Conservation (phyloP, 352 stramenopile genomes). For the Phytophthora uliginosa region DNA sequence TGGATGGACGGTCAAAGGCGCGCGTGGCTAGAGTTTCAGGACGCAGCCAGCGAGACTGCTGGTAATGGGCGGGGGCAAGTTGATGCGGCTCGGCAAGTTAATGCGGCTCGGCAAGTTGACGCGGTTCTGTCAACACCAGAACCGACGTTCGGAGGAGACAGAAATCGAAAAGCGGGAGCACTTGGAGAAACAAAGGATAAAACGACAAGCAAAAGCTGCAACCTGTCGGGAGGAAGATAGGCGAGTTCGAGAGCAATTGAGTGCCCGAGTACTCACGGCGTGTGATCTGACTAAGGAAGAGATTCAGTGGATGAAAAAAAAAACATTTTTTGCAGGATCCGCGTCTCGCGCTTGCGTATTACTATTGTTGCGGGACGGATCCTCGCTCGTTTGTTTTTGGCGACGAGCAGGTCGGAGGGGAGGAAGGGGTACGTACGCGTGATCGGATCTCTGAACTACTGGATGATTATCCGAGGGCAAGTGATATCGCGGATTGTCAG, state of each 20-base stretch:
- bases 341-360: conserved; percentile 22
- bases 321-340: conserved; percentile 19
- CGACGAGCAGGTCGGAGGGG: conserved; percentile 18
- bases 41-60: too few species aligned
- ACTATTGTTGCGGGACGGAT: conserved; percentile 23
- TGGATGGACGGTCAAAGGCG: too few species aligned
- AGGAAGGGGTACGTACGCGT: neutral
- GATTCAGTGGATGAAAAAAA: conserved; percentile 9
- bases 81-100: too few species aligned
- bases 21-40: too few species aligned
- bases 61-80: too few species aligned
- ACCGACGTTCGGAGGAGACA: neutral
- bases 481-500: conserved; percentile 6
- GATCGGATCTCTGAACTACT: neutral
- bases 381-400: conserved; percentile 17
- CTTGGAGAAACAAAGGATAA: neutral
- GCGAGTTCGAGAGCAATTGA: neutral
- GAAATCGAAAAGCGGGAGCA: neutral
- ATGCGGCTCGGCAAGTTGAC: too few species aligned
- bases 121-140: too few species aligned
- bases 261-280: neutral
- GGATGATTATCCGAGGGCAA: conserved; percentile 4
- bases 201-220: neutral
- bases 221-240: neutral
- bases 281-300: neutral